phyloP scores from a whole-genome alignment of 2,329 filamentous ascomycete species.

The Nannizziopsis arthrosporioides region DNA sequence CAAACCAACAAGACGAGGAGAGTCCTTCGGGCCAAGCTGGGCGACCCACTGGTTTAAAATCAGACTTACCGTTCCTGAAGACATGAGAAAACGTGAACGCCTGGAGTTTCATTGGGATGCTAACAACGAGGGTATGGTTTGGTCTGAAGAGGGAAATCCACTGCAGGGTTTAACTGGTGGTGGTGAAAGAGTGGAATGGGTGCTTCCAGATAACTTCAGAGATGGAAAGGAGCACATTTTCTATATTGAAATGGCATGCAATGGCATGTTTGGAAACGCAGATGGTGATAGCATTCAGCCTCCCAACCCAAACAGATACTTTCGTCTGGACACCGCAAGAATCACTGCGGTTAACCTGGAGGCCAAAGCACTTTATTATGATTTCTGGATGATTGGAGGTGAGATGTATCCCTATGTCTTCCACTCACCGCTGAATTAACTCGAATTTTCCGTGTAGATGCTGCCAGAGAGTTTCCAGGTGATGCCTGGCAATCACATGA shows the following conservation, averaged over 20 bases:
- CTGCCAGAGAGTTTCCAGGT: slow-evolving; percentile 76
- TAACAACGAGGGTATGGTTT: slow-evolving; percentile 87
- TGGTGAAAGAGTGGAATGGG: slow-evolving; percentile 82
- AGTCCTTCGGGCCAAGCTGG: slow-evolving; percentile 86
- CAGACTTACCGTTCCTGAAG: slow-evolving; percentile 60
- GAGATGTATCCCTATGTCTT: slow-evolving; percentile 11
- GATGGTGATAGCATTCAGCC: slow-evolving; percentile 77
- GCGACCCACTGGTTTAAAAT: slow-evolving; percentile 96
- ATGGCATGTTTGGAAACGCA: slow-evolving; percentile 94
- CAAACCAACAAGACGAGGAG: slow-evolving; percentile 59
- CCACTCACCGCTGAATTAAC: background rate
- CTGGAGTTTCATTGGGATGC: slow-evolving; percentile 97
- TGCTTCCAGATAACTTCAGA: slow-evolving; percentile 67
- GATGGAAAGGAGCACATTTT: slow-evolving; percentile 80
- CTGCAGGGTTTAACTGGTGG: slow-evolving; percentile 85
- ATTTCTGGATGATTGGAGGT: slow-evolving; percentile 82
- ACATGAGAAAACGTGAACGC: slow-evolving; percentile 62
- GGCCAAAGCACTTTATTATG: slow-evolving; percentile 71
- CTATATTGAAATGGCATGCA: slow-evolving; percentile 98
- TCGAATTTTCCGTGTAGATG: slow-evolving; percentile 43
- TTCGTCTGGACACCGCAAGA: slow-evolving; percentile 61
- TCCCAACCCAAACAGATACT: slow-evolving; percentile 74
- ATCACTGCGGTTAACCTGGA: slow-evolving; percentile 83
- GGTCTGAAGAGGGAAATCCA: slow-evolving; percentile 78
- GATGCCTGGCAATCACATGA: slow-evolving; percentile 84